phyloP scores from a whole-genome alignment of 2,329 filamentous ascomycete genomes.

The Akanthomyces uredinophilus region DNA sequence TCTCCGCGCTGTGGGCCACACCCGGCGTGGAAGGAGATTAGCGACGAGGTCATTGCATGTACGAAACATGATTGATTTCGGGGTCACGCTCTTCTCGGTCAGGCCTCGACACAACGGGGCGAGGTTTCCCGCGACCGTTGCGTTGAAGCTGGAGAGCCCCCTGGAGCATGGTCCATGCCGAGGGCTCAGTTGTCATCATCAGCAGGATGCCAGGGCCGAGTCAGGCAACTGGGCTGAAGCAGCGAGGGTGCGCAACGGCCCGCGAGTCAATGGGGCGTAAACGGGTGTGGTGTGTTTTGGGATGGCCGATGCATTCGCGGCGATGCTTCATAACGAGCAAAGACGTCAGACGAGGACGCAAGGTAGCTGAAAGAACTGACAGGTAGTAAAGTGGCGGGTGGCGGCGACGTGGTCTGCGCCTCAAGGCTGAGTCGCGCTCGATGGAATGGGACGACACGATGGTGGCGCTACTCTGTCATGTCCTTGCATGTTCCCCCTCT shows the following conservation, averaged over 20 bases:
- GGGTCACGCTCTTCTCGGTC: neutral
- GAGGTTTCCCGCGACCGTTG: neutral
- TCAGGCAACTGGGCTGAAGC: neutral
- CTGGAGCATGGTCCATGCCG: too few species aligned
- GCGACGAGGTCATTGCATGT: too few species aligned
- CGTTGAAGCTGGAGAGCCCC: neutral
- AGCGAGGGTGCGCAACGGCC: neutral
- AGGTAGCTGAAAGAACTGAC: too few species aligned
- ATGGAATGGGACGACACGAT: slow-evolving; percentile 1
- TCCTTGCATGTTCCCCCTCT: neutral
- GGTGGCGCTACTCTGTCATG: slow-evolving; percentile 2
- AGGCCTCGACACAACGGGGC: too few species aligned
- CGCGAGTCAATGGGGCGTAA: too few species aligned
- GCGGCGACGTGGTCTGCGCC: neutral
- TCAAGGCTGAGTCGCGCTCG: neutral
- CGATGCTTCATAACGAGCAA: too few species aligned
- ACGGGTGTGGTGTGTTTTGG: too few species aligned
- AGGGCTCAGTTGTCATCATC: too few species aligned
- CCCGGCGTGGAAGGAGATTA: too few species aligned
- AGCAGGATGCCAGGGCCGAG: neutral
- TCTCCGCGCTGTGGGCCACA: too few species aligned
- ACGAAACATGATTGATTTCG: neutral
- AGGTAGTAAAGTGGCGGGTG: neutral
- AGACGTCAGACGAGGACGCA: too few species aligned
- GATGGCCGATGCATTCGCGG: too few species aligned